Evolutionary conservation across 1,284 basidiomycete genomes (phyloP).

Genomic region (Singerocomus inundabilis): DNA sequence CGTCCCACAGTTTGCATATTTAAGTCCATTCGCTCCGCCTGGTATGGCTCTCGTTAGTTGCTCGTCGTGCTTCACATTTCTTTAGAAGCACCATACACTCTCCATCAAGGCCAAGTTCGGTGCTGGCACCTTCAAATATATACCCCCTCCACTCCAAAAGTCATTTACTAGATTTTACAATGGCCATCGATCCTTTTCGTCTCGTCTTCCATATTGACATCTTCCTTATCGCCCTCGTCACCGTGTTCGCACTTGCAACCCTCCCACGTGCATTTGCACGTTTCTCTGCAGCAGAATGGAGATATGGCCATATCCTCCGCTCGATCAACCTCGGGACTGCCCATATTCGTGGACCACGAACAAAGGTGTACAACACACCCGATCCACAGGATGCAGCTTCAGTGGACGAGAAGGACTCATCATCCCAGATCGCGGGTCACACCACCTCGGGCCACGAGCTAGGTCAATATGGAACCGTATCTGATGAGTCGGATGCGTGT

Average conservation of each 20-base stretch:
- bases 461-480: slow-evolving; percentile 13
- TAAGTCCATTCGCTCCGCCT: slow-evolving; percentile 1
- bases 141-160: background rate
- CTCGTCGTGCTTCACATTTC: slow-evolving; percentile 11
- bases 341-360: slow-evolving; percentile 11
- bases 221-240: slow-evolving; percentile 42
- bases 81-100: slow-evolving; percentile 6
- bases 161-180: slow-evolving; percentile 1
- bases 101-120: slow-evolving; percentile 1
- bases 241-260: slow-evolving; percentile 41
- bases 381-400: slow-evolving; percentile 1
- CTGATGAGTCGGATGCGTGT: slow-evolving; percentile 34
- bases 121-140: background rate
- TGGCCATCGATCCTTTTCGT: slow-evolving; percentile 12
- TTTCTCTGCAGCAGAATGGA: slow-evolving; percentile 48
- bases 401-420: slow-evolving; percentile 10
- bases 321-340: slow-evolving; percentile 22
- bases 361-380: background rate
- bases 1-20: too few relatives aligned
- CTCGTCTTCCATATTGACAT: slow-evolving; percentile 47
- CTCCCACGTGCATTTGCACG: slow-evolving; percentile 51
- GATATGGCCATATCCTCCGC: slow-evolving; percentile 46
- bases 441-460: slow-evolving; percentile 26
- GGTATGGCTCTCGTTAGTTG: background rate
- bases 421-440: slow-evolving; percentile 5